A percentile compares a stretch with the other conserved stretches of the same genome.
Evolutionary conservation across 169 alveolate species (phyloP).

Genomic region (Plasmodium malariae): DNA sequence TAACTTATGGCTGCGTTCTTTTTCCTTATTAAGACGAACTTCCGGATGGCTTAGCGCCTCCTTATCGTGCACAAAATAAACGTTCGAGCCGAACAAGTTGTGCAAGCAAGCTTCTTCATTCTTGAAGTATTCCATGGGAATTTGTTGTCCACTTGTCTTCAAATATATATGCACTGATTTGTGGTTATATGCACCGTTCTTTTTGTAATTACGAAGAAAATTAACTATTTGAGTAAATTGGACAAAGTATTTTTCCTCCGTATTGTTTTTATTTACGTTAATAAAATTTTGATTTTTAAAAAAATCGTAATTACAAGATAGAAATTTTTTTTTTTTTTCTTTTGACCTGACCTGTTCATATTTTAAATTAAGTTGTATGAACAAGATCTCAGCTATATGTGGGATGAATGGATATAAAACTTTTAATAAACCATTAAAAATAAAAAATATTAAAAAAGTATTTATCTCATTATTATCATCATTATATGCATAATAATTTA

Average conservation of each 20-base stretch:
- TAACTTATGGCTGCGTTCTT: too few species aligned
- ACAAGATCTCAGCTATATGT: constrained; percentile 44
- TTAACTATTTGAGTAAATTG: neutral
- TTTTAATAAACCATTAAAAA: constrained; percentile 41
- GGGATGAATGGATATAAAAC: constrained; percentile 41
- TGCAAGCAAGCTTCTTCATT: too few species aligned
- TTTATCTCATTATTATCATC: neutral
- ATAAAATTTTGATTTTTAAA: constrained; percentile 9
- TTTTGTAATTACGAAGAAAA: constrained; percentile 21
- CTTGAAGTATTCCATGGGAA: constrained; percentile 11
- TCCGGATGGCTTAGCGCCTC: too few species aligned
- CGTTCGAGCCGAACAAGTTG: too few species aligned
- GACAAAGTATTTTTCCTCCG: neutral
- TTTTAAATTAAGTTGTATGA: constrained; percentile 5
- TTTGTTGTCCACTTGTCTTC: neutral
- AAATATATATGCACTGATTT: neutral
- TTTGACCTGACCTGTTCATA: neutral
- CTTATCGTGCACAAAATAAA: too few species aligned
- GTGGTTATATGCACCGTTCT: neutral
- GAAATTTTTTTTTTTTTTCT: neutral
- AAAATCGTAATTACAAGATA: constrained; percentile 36
- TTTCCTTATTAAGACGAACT: too few species aligned
- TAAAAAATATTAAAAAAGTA: constrained; percentile 1
- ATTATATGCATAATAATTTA: neutral
- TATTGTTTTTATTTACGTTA: neutral